phyloP scores from a whole-genome alignment of 2,329 filamentous ascomycete species.

The Claviceps pusilla region DNA sequence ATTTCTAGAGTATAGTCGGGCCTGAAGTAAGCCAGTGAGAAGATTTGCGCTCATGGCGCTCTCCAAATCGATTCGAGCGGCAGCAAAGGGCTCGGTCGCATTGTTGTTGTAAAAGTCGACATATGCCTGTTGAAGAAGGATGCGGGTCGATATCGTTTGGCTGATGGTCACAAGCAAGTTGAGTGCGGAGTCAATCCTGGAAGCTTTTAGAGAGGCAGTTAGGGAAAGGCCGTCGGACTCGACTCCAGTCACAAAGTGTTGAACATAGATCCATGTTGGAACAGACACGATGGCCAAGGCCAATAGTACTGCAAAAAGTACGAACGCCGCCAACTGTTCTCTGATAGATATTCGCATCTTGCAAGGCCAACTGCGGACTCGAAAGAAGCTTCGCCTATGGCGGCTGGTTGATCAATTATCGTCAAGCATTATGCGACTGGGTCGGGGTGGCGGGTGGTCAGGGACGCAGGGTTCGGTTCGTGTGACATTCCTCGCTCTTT shows the following conservation, averaged over 20 bases:
- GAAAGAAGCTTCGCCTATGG: not conserved
- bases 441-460: not conserved
- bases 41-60: conserved; percentile 52
- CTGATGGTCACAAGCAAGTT: conserved; percentile 64
- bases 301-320: conserved; percentile 58
- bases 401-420: not conserved
- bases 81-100: conserved; percentile 39
- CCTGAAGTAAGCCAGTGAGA: conserved; percentile 49
- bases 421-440: conserved; percentile 2
- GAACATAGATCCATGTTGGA: conserved; percentile 51
- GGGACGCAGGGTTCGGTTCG: not conserved
- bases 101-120: conserved; percentile 41
- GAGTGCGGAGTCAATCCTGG: conserved; percentile 65
- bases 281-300: conserved; percentile 66
- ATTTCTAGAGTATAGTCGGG: conserved; percentile 57
- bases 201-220: conserved; percentile 74
- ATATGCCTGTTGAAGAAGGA: conserved; percentile 42
- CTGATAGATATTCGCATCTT: conserved; percentile 73
- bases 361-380: not conserved
- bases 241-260: conserved; percentile 36
- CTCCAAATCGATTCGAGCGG: conserved; percentile 48
- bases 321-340: conserved; percentile 69
- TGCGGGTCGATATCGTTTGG: conserved; percentile 52
- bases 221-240: conserved; percentile 51
- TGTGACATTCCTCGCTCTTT: not conserved